Evolutionary conservation across 768 basidiomycete genomes (phyloP).

Genomic region (Boletus insuetus): DNA sequence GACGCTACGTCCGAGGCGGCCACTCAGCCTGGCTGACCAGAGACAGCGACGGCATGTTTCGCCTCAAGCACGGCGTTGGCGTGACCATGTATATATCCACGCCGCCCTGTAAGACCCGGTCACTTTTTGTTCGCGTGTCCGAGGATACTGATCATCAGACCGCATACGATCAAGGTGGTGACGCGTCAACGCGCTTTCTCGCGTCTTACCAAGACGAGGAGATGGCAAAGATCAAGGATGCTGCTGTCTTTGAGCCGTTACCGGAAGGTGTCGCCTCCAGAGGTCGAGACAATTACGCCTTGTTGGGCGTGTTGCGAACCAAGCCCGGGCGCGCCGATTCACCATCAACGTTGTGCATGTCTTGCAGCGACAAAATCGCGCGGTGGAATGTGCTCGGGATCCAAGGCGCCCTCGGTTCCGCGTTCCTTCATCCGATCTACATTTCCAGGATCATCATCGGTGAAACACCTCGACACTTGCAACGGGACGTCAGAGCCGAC

Average conservation of each 20-base stretch:
- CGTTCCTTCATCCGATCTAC: constrained; percentile 59
- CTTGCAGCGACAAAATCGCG: constrained; percentile 94
- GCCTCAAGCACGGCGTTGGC: constrained; percentile 44
- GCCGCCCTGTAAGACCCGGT: constrained; percentile 47
- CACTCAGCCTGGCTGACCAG: constrained; percentile 51
- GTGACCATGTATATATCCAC: constrained; percentile 78
- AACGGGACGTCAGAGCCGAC: constrained; percentile 48
- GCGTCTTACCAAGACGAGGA: constrained; percentile 70
- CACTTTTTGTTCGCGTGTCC: constrained; percentile 43
- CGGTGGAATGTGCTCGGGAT: constrained; percentile 82
- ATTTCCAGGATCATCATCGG: constrained; percentile 67
- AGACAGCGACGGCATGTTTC: constrained; percentile 39
- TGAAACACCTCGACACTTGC: constrained; percentile 50
- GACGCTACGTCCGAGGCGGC: constrained; percentile 19
- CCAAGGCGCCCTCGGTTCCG: constrained; percentile 75
- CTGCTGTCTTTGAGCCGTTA: constrained; percentile 34
- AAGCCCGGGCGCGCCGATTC: constrained; percentile 94
- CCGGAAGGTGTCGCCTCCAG: constrained; percentile 48
- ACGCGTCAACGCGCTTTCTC: constrained; percentile 80
- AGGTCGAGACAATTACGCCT: constrained; percentile 77
- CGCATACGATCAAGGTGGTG: constrained; percentile 63
- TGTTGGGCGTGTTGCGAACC: constrained; percentile 78
- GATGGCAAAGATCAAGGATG: constrained; percentile 69
- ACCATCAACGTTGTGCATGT: constrained; percentile 78
- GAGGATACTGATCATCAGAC: constrained; percentile 20